A percentile compares a stretch with the other conserved stretches of the same genome.
These are phyloP conservation scores for Neurospora sp. DNA, from an alignment of 495 filamentous ascomycete genomes.

Conservation along the genomic window DNA sequence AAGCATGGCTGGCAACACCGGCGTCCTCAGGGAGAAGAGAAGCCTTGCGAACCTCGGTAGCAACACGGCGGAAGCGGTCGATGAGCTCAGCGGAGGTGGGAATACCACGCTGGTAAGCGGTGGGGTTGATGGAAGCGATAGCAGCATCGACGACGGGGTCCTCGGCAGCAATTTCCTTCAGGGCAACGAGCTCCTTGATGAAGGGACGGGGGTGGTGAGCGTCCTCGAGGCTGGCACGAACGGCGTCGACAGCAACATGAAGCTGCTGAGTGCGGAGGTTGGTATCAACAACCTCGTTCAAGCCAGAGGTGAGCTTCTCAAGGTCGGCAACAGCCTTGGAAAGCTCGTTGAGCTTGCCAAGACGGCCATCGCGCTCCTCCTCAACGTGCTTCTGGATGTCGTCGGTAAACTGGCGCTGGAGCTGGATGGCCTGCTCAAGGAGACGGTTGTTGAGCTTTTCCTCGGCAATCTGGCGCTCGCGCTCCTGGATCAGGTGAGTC, in stretches of 20 bases:
- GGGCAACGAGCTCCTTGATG: constrained; percentile 77
- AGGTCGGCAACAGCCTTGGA: constrained; percentile 65
- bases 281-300: constrained; percentile 76
- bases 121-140: constrained; percentile 86
- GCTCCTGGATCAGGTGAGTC: constrained; percentile 62
- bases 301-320: constrained; percentile 72
- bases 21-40: constrained; percentile 84
- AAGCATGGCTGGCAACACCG: constrained; percentile 85
- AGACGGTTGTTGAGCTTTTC: constrained; percentile 74
- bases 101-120: constrained; percentile 86
- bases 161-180: constrained; percentile 80
- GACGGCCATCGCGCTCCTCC: constrained; percentile 73
- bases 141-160: constrained; percentile 81
- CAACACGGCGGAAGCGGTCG: constrained; percentile 93
- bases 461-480: constrained; percentile 63
- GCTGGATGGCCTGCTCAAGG: constrained; percentile 77
- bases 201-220: constrained; percentile 70
- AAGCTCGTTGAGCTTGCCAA: constrained; percentile 76
- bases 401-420: constrained; percentile 72
- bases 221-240: constrained; percentile 69
- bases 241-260: constrained; percentile 87
- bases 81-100: constrained; percentile 73
- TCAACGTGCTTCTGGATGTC: constrained; percentile 78
- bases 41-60: constrained; percentile 87
- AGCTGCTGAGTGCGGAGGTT: constrained; percentile 92